Conservation (phyloP, 176 grass and related monocot species). For the Canna indica region DNA sequence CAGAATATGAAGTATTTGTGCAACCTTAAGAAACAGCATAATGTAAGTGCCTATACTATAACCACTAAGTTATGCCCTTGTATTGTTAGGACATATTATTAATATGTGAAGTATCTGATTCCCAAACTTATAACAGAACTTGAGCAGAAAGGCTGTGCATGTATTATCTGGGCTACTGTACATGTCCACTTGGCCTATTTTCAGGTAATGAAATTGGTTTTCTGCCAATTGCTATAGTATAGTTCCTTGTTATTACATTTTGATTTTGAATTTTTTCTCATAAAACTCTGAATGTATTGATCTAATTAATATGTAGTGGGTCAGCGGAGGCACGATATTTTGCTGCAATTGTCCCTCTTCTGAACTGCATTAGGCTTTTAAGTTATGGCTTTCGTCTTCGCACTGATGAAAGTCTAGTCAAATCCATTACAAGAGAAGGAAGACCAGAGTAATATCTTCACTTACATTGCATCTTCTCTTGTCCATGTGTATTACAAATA, state of each 20-base stretch:
- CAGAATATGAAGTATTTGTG: neutral
- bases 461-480: neutral
- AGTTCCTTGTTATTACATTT: neutral
- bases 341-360: slow-evolving; percentile 56
- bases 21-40: neutral
- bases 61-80: neutral
- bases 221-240: neutral
- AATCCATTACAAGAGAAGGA: slow-evolving; percentile 83
- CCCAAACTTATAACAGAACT: slow-evolving; percentile 33
- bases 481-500: neutral
- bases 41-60: neutral
- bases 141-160: slow-evolving; percentile 91
- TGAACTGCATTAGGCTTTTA: slow-evolving; percentile 65
- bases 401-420: slow-evolving; percentile 65
- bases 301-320: slow-evolving; percentile 29
- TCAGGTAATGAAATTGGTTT: slow-evolving; percentile 33
- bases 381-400: slow-evolving; percentile 47
- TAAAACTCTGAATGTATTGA: neutral
- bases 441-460: slow-evolving; percentile 61
- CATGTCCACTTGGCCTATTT: slow-evolving; percentile 85
- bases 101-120: neutral
- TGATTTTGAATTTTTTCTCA: neutral
- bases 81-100: too few species aligned
- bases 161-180: slow-evolving; percentile 77
- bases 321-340: slow-evolving; percentile 58